Evolutionary conservation across 2,329 filamentous ascomycete species (phyloP), one percentile per base, ranked within the genome.

Genomic region (Malbranchea zuffiana): DNA sequence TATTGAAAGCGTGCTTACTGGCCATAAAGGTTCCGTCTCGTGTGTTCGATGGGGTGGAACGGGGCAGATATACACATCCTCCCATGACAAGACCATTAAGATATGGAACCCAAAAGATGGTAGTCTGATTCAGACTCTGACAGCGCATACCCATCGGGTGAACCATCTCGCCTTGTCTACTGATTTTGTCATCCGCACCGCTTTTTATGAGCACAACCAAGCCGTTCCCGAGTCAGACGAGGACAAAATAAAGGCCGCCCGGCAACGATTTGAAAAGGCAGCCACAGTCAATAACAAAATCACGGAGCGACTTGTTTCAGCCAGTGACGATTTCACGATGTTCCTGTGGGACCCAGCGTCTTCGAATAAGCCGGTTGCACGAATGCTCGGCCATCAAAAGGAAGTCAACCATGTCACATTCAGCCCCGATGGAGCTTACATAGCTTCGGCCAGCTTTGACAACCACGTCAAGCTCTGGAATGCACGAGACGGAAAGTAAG

Each of bases 21-120:
- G 88, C 3, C 90, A 98, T 66, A 90, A 86, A 63, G 79, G 78
- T 29, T 84, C 78, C 32, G 83, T 96, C 11, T 86, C 82, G 30
- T 95, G 87, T 56, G 85, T 96, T 3, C 79, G 80, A 49, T 98
- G 90, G 90, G 90, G 90, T 40, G 88, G 88, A n/a, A 81, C 78
- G 1, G 85, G 86, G 3, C 67, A 75, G 41, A 79, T 93, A 45
- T 93, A 90, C 63, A 85, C 82, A 5, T 75, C 75, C 13, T 92
- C 83, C 21, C 86, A 93, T 55, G 88, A 95, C 65, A 92, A 92
- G 67, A 88, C 80, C 1, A 75, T 96, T 48, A 86, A 88, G 49
- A 75, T 95, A 3, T 98, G 88, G 87, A 79, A 90, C 51, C 75
- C 82, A 1, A 69, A 71, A 25, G 78, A 80, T 45, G 90, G 88